Evolutionary conservation across 1,284 basidiomycete species (phyloP).

Genomic region (Ceratobasidium sp.): DNA sequence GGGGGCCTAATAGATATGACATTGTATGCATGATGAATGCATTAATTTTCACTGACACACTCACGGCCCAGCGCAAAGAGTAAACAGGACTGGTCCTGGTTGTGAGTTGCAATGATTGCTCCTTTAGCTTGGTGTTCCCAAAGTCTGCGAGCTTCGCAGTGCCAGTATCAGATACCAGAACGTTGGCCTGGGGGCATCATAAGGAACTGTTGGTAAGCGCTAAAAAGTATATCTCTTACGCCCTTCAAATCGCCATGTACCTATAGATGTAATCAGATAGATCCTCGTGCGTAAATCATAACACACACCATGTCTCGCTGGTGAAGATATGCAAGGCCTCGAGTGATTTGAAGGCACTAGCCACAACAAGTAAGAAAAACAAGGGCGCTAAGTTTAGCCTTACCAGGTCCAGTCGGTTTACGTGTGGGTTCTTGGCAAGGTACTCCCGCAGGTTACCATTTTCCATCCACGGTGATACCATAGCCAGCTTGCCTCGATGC

Average conservation of each 20-base stretch:
- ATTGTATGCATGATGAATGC: not conserved
- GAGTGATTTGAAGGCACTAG: not conserved
- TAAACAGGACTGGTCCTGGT: not conserved
- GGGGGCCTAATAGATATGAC: not conserved
- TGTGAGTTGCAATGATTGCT: not conserved
- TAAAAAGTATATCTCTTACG: not conserved
- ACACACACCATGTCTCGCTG: not conserved
- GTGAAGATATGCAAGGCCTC: not conserved
- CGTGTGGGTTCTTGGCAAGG: not conserved
- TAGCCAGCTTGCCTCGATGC: not conserved
- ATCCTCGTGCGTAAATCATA: not conserved
- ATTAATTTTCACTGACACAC: not conserved
- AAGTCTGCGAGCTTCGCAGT: not conserved
- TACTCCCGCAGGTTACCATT: slow-evolving; percentile 4
- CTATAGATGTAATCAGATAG: not conserved
- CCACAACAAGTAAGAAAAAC: not conserved
- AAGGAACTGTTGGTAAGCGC: too few species aligned
- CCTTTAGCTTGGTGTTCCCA: not conserved
- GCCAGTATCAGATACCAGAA: not conserved
- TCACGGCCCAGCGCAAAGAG: not conserved
- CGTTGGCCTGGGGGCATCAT: not conserved
- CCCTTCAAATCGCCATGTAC: not conserved
- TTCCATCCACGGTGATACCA: slow-evolving; percentile 2
- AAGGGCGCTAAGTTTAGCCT: not conserved
- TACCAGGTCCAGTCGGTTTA: not conserved